These are phyloP conservation scores for Epichloe festucae DNA, from an alignment of 2,329 filamentous ascomycete genomes.

Conservation along the genomic window DNA sequence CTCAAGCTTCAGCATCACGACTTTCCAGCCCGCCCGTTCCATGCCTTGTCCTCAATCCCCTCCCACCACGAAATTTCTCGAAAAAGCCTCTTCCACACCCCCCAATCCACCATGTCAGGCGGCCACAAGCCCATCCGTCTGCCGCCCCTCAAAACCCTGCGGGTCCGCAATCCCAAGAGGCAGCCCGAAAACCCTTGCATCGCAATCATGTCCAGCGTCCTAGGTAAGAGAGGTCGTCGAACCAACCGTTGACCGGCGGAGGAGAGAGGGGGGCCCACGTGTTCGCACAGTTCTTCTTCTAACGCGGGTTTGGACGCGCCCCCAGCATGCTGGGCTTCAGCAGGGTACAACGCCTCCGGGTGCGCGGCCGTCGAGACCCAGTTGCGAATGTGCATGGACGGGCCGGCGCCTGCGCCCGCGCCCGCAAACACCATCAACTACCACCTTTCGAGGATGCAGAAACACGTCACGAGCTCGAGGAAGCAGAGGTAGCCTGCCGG, in stretches of 20 bases:
- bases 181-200: slow-evolving; percentile 39
- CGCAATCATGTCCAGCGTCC: slow-evolving; percentile 42
- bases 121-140: slow-evolving; percentile 41
- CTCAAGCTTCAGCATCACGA: not conserved
- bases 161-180: slow-evolving; percentile 40
- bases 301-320: not conserved
- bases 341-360: slow-evolving; percentile 51
- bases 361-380: slow-evolving; percentile 47
- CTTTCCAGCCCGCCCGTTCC: too few relatives aligned
- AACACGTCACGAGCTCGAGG: slow-evolving; percentile 42
- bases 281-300: not conserved
- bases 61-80: too few relatives aligned
- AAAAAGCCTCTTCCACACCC: too few relatives aligned
- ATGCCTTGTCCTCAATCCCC: too few relatives aligned
- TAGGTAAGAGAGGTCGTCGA: slow-evolving; percentile 29
- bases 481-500: slow-evolving; percentile 19
- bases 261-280: too few relatives aligned
- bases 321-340: slow-evolving; percentile 72
- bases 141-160: slow-evolving; percentile 41
- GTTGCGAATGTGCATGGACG: slow-evolving; percentile 67
- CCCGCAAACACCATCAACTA: slow-evolving; percentile 78
- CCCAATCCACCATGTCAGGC: slow-evolving; percentile 25
- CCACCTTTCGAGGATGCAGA: slow-evolving; percentile 70
- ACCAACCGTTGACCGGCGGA: too few relatives aligned
- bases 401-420: slow-evolving; percentile 38